Evolutionary conservation across 2,329 filamentous ascomycete species (phyloP), one percentile per base, ranked within the genome.

Genomic region (Cordyceps farinosa): DNA sequence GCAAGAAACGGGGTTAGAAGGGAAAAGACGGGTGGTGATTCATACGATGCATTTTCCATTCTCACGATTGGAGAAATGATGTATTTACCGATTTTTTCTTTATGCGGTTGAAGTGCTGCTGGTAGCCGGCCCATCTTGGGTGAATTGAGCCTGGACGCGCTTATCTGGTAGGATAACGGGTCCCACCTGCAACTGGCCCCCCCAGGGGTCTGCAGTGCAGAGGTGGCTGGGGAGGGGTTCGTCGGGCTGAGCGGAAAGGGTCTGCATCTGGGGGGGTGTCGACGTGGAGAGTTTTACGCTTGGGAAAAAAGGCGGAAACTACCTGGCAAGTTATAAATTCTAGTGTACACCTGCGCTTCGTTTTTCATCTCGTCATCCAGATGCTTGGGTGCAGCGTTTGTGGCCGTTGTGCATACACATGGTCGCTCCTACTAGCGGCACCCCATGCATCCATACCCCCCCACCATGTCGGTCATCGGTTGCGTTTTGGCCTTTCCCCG

Each of bases 381-480:
- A 40, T 38, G 38, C 38, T 22, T 15, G 42, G 42, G 15, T 45
- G 42, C 17, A 22, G n/a, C 7, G 7, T 22, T 7, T 22, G 8
- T 22, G 7, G 42, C 42, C 17, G n/a, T 45, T 45, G 42, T 22
- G 22, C 22, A 22, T 22, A 22, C 22, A 22, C 22, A 22, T 22
- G 22, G 22, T 22, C 22, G 22, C 22, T 22, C 22, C 22, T 22
- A 22, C 42, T 45, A 45, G 42, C 9, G 42, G 42, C 47, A 50
- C 50, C 50, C 50, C 32, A 22, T 34, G 29, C 50, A 17, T 29
- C 29, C 30, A 30, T 36, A n/a, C 34, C 52, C 36, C 22, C 52
- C 52, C 52, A 38, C 36, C 34, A 29, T 55, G 52, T 42, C 52
- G 52, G 52, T 42, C 52, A 55, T 55, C 52, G 52, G 52, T 55